Evolutionary conservation across 805 yeast species (phyloP).

Genomic region (Monosporozyma servazzii): DNA sequence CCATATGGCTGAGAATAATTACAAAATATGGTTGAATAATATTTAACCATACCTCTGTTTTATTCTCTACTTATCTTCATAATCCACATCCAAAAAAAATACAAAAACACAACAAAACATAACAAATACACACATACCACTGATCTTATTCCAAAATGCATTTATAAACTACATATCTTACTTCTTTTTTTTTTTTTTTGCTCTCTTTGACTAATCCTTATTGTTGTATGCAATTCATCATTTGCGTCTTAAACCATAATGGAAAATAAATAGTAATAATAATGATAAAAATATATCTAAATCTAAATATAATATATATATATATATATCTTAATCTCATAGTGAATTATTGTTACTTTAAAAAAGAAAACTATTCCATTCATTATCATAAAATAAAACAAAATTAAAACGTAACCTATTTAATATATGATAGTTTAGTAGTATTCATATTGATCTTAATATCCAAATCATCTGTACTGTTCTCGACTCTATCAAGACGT

Average conservation of each 20-base stretch:
- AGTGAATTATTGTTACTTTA: neutral
- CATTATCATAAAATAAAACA: neutral
- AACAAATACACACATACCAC: neutral
- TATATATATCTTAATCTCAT: neutral
- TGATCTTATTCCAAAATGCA: neutral
- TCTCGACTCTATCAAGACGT: conserved; percentile 67
- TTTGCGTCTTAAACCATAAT: neutral
- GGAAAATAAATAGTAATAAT: too few relatives aligned
- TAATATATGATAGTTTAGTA: conserved; percentile 50
- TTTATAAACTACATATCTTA: neutral
- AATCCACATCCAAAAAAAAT: neutral
- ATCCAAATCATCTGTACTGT: conserved; percentile 77
- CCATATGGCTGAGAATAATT: conserved; percentile 25
- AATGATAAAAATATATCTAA: neutral
- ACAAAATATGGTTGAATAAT: conserved; percentile 25
- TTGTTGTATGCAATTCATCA: too few relatives aligned
- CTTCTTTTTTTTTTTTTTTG: neutral
- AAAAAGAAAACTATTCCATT: neutral
- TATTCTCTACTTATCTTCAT: too few relatives aligned
- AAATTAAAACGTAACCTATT: conserved; percentile 17
- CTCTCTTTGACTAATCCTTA: neutral
- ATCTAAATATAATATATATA: neutral
- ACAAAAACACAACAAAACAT: neutral
- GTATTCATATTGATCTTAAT: conserved; percentile 74
- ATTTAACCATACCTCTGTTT: conserved; percentile 1